Base-by-base conservation (phyloP, 2,329 filamentous ascomycete species). In the Aaosphaeria pasadenensis region DNA sequence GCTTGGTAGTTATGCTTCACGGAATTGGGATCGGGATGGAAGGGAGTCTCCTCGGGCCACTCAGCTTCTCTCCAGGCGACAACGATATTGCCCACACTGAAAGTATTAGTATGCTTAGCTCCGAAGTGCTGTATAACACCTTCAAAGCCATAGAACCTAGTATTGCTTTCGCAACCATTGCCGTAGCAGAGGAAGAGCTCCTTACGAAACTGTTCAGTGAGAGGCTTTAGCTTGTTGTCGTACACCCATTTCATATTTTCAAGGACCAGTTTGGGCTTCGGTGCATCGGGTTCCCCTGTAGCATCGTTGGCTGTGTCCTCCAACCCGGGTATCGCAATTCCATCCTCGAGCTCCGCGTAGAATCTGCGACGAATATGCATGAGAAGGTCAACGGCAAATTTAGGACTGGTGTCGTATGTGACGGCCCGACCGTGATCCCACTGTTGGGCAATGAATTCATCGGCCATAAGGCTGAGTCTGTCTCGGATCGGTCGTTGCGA, bases 181-280 rank as follows among this genome's bases (percentile, higher is more conserved):
- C 69, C 71, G 41, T 83, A 84, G 72, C 89, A 94, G 48, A 88
- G 77, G 66, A 94, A 94, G 7, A 91, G 71, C 47, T 91, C 87
- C 60, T 84, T 87, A 56, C 83, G 77, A 57, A 79, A 78, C 41
- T 75, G 71, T 52, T 89, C 85, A 3, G 86, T 89, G 46, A 83
- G 71, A 28, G 83, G 82, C 60, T 84, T 88, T 63, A 94, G 78
- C 65, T 89, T 91, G 56, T 81, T 82, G 60, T 91, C 88, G 64
- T 88, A 91, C 30, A 91, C 75, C 83, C 86, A 92, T 68, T 88
- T 91, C 88, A 94, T 91, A 61, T 91, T 90, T 63, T 92, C 88
- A 56, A 94, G 71, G 1, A 85, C 87, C 45, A 92, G 74, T 61
- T 79, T 85, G 63, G 82, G 77, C 39, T n/a, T 40, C 7, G 2